A percentile compares a stretch with the other conserved stretches of the same genome.
These are phyloP conservation scores for Syncephalastrum sp. DNA, from an alignment of 371 early-diverging fungal species.

Conservation along the genomic window DNA sequence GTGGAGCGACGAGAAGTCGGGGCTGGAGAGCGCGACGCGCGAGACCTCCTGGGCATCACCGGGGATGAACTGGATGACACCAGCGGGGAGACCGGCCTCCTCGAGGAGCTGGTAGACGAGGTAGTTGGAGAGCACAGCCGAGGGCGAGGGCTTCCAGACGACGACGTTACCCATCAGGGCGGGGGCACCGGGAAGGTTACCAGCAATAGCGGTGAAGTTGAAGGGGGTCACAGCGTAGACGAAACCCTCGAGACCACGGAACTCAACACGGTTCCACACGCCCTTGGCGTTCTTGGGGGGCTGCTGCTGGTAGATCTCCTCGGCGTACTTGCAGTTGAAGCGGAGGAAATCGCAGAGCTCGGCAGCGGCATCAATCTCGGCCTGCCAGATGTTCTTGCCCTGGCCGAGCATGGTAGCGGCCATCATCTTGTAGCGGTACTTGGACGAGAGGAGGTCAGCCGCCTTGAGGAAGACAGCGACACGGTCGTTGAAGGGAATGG, in stretches of 20 bases:
- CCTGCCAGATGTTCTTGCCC: constrained; percentile 99
- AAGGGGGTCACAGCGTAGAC: constrained; percentile 96
- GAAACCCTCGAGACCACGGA: constrained; percentile 95
- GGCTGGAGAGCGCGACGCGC: constrained; percentile 72
- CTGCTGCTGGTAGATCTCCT: constrained; percentile 92
- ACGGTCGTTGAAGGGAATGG: constrained; percentile 93
- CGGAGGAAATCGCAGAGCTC: constrained; percentile 95
- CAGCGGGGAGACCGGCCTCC: constrained; percentile 96
- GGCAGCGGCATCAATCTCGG: constrained; percentile 96
- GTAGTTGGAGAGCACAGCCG: constrained; percentile 90
- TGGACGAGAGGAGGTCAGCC: constrained; percentile 87
- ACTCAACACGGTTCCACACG: constrained; percentile 96
- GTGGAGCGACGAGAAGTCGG: constrained; percentile 94
- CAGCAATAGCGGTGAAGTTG: constrained; percentile 99
- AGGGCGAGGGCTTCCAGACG: constrained; percentile 95
- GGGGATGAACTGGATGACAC: constrained; percentile 97
- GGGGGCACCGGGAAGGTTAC: constrained; percentile 92
- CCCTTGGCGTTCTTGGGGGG: constrained; percentile 87
- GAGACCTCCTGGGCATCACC: constrained; percentile 83
- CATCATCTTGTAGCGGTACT: constrained; percentile 91
- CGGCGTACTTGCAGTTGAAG: constrained; percentile 94
- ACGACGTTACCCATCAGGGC: constrained; percentile 98
- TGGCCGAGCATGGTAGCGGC: constrained; percentile 99
- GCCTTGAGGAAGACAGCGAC: constrained; percentile 97
- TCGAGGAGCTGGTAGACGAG: constrained; percentile 84